These are phyloP conservation scores for Narthecium ossifragum DNA, from an alignment of 106 monocot genomes.

Conservation along the genomic window DNA sequence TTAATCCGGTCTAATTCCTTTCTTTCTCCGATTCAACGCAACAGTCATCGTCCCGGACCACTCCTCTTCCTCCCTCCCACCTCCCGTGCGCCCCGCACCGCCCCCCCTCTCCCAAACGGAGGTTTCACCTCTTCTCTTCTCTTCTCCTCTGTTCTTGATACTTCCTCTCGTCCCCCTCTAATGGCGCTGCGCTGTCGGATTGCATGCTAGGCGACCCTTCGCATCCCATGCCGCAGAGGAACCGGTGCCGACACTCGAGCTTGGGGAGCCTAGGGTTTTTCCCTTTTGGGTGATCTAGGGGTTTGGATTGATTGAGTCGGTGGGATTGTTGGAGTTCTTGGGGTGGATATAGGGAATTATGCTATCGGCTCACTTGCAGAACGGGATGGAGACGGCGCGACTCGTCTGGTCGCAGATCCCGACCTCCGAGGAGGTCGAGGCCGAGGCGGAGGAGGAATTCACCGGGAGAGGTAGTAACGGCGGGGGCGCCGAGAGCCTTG, in stretches of 20 bases:
- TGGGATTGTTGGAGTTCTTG: neutral
- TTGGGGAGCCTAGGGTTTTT: too few species aligned
- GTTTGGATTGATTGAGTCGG: neutral
- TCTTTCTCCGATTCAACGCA: neutral
- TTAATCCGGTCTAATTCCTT: neutral
- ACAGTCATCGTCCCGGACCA: neutral
- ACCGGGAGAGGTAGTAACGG: slow-evolving; percentile 9
- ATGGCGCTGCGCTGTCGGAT: too few species aligned
- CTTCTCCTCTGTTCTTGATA: too few species aligned
- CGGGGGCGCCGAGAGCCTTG: slow-evolving; percentile 71
- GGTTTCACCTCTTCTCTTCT: too few species aligned
- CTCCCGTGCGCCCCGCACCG: too few species aligned
- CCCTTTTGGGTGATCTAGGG: slow-evolving; percentile 1
- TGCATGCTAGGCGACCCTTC: too few species aligned
- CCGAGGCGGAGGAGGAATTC: slow-evolving; percentile 26
- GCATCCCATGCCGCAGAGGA: neutral
- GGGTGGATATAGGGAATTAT: slow-evolving; percentile 23
- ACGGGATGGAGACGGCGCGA: slow-evolving; percentile 75
- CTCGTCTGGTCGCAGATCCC: slow-evolving; percentile 77
- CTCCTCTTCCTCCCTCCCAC: neutral
- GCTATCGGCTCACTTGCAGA: slow-evolving; percentile 66
- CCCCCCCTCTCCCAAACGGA: too few species aligned
- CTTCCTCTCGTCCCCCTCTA: too few species aligned
- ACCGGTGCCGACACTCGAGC: too few species aligned
- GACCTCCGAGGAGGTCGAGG: slow-evolving; percentile 47